These are phyloP conservation scores for Phytophthora ohioensis DNA, from an alignment of 352 stramenopile genomes.

Conservation along the genomic window DNA sequence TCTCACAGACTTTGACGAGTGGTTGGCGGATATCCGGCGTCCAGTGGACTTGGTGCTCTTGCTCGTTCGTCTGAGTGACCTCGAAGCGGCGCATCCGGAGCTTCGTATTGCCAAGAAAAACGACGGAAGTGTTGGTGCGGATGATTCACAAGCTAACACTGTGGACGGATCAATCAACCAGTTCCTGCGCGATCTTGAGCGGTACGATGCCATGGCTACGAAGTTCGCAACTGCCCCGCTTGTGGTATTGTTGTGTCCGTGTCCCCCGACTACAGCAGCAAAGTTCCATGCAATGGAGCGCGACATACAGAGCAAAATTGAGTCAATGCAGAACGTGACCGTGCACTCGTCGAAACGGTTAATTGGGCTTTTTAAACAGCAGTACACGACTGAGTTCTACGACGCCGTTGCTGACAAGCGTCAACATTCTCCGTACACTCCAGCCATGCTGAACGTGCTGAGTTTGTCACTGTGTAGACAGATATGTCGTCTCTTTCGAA, in stretches of 20 bases:
- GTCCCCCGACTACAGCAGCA: slow-evolving; percentile 24
- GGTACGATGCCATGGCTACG: slow-evolving; percentile 29
- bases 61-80: slow-evolving; percentile 67
- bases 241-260: slow-evolving; percentile 53
- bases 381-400: slow-evolving; percentile 50
- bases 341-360: slow-evolving; percentile 37
- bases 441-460: slow-evolving; percentile 64
- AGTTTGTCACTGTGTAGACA: slow-evolving; percentile 56
- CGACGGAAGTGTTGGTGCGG: not conserved
- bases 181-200: slow-evolving; percentile 38
- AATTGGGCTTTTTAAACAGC: slow-evolving; percentile 40
- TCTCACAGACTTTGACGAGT: slow-evolving; percentile 45
- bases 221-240: slow-evolving; percentile 24
- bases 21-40: slow-evolving; percentile 27
- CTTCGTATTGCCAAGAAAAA: slow-evolving; percentile 24
- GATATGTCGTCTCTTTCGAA: slow-evolving; percentile 55
- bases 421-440: slow-evolving; percentile 74
- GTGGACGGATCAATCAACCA: slow-evolving; percentile 10
- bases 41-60: slow-evolving; percentile 58
- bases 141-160: not conserved
- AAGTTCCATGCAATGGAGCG: slow-evolving; percentile 21
- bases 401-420: slow-evolving; percentile 57
- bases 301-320: slow-evolving; percentile 26
- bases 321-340: slow-evolving; percentile 34
- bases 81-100: slow-evolving; percentile 65